Evolutionary conservation across 148 eudicot genomes (phyloP).

Genomic region (Polygonum aviculare): DNA sequence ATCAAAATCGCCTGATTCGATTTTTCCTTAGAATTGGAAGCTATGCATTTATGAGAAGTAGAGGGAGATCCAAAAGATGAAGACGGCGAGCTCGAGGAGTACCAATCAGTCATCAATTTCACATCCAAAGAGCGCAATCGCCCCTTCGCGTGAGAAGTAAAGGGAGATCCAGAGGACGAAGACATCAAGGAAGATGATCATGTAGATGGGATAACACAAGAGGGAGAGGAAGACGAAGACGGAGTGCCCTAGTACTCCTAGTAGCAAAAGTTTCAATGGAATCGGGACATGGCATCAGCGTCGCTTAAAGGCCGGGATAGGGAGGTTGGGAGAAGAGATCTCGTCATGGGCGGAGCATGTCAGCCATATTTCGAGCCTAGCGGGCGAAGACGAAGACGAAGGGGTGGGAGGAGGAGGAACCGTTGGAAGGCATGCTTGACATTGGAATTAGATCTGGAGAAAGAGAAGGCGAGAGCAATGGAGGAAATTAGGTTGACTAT

Average conservation of each 20-base stretch:
- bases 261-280: slow-evolving; percentile 46
- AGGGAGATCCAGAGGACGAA: slow-evolving; percentile 47
- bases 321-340: slow-evolving; percentile 38
- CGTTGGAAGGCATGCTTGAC: slow-evolving; percentile 8
- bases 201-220: slow-evolving; percentile 54
- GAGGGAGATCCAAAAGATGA: too few relatives aligned
- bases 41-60: too few relatives aligned
- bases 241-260: too few relatives aligned
- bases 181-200: slow-evolving; percentile 45
- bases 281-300: slow-evolving; percentile 32
- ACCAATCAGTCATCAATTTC: slow-evolving; percentile 45
- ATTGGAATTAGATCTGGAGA: background rate
- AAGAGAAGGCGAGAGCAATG: background rate
- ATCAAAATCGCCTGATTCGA: too few relatives aligned
- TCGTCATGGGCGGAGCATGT: slow-evolving; percentile 57
- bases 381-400: slow-evolving; percentile 31
- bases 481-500: background rate
- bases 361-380: slow-evolving; percentile 24
- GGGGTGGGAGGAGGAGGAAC: slow-evolving; percentile 12
- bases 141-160: slow-evolving; percentile 38
- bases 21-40: too few relatives aligned
- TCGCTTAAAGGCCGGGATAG: slow-evolving; percentile 44
- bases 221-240: slow-evolving; percentile 55
- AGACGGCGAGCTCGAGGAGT: slow-evolving; percentile 24
- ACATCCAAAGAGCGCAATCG: slow-evolving; percentile 23